These are phyloP conservation scores for Pythium guiyangense DNA, from an alignment of 352 stramenopile species.

Conservation along the genomic window DNA sequence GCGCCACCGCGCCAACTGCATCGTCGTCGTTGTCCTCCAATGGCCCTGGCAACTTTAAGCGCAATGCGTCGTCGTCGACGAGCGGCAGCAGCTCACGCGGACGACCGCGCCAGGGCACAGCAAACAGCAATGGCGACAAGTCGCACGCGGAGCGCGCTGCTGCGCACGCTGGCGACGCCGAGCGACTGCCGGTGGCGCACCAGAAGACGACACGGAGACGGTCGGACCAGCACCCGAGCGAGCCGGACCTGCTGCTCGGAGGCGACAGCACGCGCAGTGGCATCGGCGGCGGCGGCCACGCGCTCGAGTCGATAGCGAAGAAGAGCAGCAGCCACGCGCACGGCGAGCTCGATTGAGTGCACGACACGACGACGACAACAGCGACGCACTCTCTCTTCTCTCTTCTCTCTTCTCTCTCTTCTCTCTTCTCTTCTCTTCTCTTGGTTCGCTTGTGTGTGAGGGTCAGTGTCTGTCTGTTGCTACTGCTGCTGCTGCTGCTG, in stretches of 20 bases:
- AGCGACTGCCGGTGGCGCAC: slow-evolving; percentile 40
- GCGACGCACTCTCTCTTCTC: not conserved
- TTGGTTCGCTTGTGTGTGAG: no score
- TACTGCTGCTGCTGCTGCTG: not conserved
- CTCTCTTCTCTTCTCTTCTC: no score
- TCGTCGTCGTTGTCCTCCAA: slow-evolving; percentile 1
- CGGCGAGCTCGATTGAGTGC: slow-evolving; percentile 14
- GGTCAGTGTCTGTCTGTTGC: no score
- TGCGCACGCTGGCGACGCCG: slow-evolving; percentile 33
- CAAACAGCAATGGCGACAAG: slow-evolving; percentile 26
- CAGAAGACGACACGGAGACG: slow-evolving; percentile 41
- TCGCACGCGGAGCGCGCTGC: slow-evolving; percentile 37
- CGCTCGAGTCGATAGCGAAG: slow-evolving; percentile 22
- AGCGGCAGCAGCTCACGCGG: slow-evolving; percentile 29
- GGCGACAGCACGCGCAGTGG: slow-evolving; percentile 11
- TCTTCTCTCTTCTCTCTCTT: no score
- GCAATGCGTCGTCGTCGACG: slow-evolving; percentile 32
- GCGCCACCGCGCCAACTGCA: not conserved
- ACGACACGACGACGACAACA: not conserved
- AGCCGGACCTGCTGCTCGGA: not conserved
- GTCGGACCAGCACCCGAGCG: slow-evolving; percentile 41
- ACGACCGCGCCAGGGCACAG: slow-evolving; percentile 28
- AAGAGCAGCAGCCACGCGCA: slow-evolving; percentile 16
- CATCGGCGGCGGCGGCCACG: slow-evolving; percentile 12
- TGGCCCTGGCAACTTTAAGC: slow-evolving; percentile 32